Base-by-base conservation (phyloP, 1,284 basidiomycete genomes). In the Anthracocystis walkeri region DNA sequence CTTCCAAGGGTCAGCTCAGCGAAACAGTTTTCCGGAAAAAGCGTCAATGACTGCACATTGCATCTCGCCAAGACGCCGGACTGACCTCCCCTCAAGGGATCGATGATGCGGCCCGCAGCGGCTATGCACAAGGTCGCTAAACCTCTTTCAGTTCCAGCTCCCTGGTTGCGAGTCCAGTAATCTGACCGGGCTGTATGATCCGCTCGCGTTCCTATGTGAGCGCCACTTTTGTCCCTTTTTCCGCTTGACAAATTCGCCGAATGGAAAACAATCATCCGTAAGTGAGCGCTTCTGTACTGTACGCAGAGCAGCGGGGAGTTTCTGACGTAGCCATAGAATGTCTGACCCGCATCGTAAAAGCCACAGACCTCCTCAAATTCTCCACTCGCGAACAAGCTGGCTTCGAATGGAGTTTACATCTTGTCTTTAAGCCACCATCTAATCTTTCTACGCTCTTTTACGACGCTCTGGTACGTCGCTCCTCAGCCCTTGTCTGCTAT, bases 201-300 rank as follows among this genome's bases (percentile, higher is more conserved):
- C 11, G 23, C 20, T 11, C 2, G 16, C 7, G 20, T 46, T 27
- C 23, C 41, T 27, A 38, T 14, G 35, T 38, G 35, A 16, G 35
- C 35, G 35, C 35, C 35, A 38, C 35, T 16, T 38, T 10, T 38
- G 35, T 33, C 7, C 29, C 14, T 6, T 16, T 38, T 14, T 38
- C 35, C 16, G 33, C 18, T 64, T 51, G 42, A 29, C 33, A n/a
- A 56, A 51, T 66, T 66, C 64, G 58, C 58, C 58, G 58, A 54
- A 10, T 21, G 20, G 44, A 50, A 12, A 16, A 5, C 38, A 5
- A 12, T 31, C 53, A 38, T 49, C 25, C 41, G 21, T n/a, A n/a
- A n/a, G n/a, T n/a, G 38, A 31, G 52, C 55, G 49, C 55, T 52
- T 58, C 41, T 21, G 14, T 51, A n/a, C n/a, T n/a, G n/a, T 31